Evolutionary conservation across 306 rosid genomes (phyloP).

Genomic region (Dryas alaskensis): DNA sequence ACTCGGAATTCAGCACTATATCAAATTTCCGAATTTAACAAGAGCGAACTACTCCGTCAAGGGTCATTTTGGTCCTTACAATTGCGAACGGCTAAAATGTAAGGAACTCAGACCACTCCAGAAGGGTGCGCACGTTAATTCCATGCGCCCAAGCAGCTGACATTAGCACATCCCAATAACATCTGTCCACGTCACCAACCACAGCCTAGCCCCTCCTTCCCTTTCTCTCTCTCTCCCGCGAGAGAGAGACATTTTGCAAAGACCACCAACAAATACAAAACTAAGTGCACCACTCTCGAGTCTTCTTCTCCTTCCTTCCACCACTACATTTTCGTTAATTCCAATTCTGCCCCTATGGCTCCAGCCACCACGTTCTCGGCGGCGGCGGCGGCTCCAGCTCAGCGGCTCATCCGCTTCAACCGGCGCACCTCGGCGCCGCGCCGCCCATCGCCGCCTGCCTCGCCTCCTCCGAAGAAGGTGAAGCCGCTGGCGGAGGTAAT

Average conservation of each 20-base stretch:
- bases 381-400: constrained; percentile 30
- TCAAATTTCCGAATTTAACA: no score
- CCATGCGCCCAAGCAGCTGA: background rate
- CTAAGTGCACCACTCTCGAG: no score
- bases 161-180: background rate
- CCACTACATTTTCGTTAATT: constrained; percentile 18
- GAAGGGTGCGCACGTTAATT: background rate
- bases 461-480: constrained; percentile 44
- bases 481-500: constrained; percentile 47
- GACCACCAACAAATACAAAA: no score
- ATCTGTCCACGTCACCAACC: constrained; percentile 1
- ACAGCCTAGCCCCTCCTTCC: background rate
- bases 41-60: background rate
- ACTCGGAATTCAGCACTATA: no score
- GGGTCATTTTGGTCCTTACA: background rate
- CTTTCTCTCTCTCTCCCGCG: background rate
- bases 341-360: constrained; percentile 44
- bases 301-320: no score
- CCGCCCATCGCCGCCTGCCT: constrained; percentile 13
- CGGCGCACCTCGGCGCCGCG: constrained; percentile 52
- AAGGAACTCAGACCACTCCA: background rate
- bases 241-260: no score
- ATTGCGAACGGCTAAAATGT: background rate
- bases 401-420: constrained; percentile 43
- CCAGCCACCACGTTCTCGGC: constrained; percentile 44